phyloP scores from a whole-genome alignment of 106 monocot species.

The Posidonia australis region DNA sequence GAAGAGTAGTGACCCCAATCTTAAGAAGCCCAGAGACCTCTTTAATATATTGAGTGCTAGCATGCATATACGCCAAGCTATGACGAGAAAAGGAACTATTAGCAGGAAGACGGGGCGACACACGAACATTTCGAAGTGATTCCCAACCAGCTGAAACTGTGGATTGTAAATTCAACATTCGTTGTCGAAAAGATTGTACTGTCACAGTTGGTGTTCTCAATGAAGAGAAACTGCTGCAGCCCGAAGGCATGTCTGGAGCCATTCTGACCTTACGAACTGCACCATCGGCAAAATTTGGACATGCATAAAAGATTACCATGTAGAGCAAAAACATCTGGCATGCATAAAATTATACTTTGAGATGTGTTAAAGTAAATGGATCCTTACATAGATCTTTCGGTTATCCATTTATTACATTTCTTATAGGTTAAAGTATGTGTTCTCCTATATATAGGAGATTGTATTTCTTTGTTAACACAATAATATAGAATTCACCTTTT shows the following conservation, averaged over 20 bases:
- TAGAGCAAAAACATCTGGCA: too few species aligned
- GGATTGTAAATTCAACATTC: constrained; percentile 66
- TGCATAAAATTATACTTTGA: too few species aligned
- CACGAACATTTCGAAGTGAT: constrained; percentile 55
- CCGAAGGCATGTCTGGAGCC: constrained; percentile 71
- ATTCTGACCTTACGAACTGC: constrained; percentile 88
- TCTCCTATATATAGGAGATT: too few species aligned
- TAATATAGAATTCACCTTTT: too few species aligned
- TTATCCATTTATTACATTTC: too few species aligned
- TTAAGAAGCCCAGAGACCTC: constrained; percentile 80
- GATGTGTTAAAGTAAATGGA: too few species aligned
- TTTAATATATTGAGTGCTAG: constrained; percentile 77
- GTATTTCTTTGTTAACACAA: too few species aligned
- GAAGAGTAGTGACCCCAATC: constrained; percentile 62
- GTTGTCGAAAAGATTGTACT: constrained; percentile 54
- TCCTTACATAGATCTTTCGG: too few species aligned
- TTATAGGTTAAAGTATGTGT: too few species aligned
- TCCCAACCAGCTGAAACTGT: constrained; percentile 74
- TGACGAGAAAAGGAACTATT: constrained; percentile 66
- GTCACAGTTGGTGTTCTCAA: constrained; percentile 34
- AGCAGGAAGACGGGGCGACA: constrained; percentile 55
- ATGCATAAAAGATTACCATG: too few species aligned
- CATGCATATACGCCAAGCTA: constrained; percentile 88
- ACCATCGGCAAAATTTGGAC: background rate
- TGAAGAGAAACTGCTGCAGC: constrained; percentile 66